Base-by-base conservation (phyloP, 768 basidiomycete genomes). In the Sporobolomyces pararoseus region DNA sequence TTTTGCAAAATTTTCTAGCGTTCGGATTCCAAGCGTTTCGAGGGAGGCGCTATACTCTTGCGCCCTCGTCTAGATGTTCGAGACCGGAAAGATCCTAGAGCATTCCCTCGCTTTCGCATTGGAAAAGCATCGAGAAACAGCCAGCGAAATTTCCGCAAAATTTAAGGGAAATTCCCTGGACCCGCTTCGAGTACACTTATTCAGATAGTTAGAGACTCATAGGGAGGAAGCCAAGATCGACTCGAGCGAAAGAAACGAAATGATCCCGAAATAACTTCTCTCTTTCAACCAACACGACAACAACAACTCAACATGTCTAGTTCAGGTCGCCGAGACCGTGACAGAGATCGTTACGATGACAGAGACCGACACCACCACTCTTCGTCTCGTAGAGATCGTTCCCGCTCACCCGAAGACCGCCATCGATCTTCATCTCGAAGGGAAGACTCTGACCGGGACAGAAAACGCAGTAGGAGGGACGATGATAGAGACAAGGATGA, bases 401-500 rank as follows among this genome's bases (percentile, higher is more conserved):
- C 67, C 25, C 60, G 52, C 54, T 65, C 64, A n/a, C 64, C 64
- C n/a, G 63, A 54, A 16, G 58, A 59, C 49, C 31, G 49, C 3
- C 62, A 63, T 31, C 57, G 57, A 13, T 66, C 65, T 3, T 65
- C 65, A 47, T 65, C 65, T 14, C 54, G 55, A 19, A 54, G 65
- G 34, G 55, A 65, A 54, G 68, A 72, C 58, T 63, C 66, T 25
- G 72, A 68, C 39, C 63, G 70, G 31, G 64, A 68, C 42, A 31
- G 65, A 23, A 61, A 73, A 31, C 60, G 70, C 27, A 57, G 70
- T n/a, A 66, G 68, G 44, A 32, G 70, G 10, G 62, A 62, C 19
- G 62, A 72, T 39, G 79, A 49, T 25, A 35, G 57, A n/a, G 52
- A 59, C 29, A 82, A 83, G 42, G 83, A 66, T 23, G 53, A 42